Evolutionary conservation across 192 early-diverging fungal species (phyloP), one percentile per base, ranked within the genome.

Genomic region (Podila horticola): DNA sequence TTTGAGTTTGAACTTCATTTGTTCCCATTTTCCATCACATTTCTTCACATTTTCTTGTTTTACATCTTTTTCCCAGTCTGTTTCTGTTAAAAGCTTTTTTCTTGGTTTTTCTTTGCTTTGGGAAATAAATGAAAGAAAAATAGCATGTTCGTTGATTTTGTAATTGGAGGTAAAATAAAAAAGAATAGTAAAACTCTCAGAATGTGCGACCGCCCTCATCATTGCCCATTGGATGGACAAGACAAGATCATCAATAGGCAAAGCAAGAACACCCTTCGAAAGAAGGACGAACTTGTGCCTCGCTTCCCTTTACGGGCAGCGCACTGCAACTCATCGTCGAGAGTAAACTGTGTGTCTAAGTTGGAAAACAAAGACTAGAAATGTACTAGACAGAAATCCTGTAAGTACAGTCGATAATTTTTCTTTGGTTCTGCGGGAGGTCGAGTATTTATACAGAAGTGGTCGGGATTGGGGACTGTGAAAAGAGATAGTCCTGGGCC

Each of bases 351-450:
- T 81, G 76, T 81, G 76, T 81, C 76, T 81, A 67, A 73, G 76
- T 81, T 81, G 71, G 76, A 69, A 81, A 81, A 81, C 76, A 69
- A 73, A 81, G 76, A 73, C 71, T 73, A 62, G 77, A 79, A 50
- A 82, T 82, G 79, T 68, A 82, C 71, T 82, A 74, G 71, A 74
- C 79, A 82, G 79, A 82, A 74, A 82, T 82, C 79, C 79, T 45
- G 41, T 45, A 45, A 45, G 41, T 45, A 45, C 41, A 45, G 41
- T 45, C 41, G 52, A 55, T 55, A 55, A 55, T 55, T 55, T 55
- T 55, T 55, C n/a, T 24, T 12, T 55, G n/a, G 20, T n/a, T 55
- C 24, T 26, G n/a, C 22, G 24, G 52, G 17, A 3, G 20, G n/a
- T 5, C n/a, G 52, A 26, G n/a, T 55, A 55, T 55, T 55, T 55